phyloP scores from a whole-genome alignment of 1,284 basidiomycete species.

The Heliocybe sulcata region DNA sequence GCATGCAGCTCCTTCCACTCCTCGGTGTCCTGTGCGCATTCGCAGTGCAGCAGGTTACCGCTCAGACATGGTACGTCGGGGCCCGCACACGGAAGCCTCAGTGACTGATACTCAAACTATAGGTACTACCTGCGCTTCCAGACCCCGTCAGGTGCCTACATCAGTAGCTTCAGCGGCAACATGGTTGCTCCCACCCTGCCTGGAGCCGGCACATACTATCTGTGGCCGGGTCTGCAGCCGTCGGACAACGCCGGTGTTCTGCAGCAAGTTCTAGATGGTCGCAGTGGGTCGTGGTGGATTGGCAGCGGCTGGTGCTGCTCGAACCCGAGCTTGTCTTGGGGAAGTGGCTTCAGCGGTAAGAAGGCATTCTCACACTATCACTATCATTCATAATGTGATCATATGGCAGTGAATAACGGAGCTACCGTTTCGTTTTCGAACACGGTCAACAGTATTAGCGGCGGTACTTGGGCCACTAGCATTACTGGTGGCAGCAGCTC shows the following conservation, averaged over 20 bases:
- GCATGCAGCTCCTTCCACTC: no score
- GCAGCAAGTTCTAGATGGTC: constrained; percentile 1
- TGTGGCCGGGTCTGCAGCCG: constrained; percentile 1
- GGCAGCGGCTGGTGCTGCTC: constrained; percentile 2
- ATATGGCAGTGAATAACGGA: background rate
- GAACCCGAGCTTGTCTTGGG: constrained; percentile 1
- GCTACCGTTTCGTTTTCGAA: background rate
- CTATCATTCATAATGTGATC: background rate
- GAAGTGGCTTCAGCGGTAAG: constrained; percentile 1
- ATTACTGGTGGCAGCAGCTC: background rate
- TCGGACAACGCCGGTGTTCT: constrained; percentile 1
- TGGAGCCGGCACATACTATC: constrained; percentile 1
- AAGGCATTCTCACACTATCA: background rate
- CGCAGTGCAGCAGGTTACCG: no score
- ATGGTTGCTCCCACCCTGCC: background rate
- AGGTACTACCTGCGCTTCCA: constrained; percentile 2
- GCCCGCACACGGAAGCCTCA: no score
- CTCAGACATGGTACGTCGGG: no score
- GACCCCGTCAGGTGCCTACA: background rate
- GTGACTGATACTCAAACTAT: no score
- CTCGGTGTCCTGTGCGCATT: no score
- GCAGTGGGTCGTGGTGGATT: constrained; percentile 1
- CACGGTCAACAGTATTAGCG: background rate
- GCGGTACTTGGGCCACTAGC: background rate
- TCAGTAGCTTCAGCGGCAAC: background rate